phyloP scores from a whole-genome alignment of 2,329 filamentous ascomycete genomes.

The Ascochyta fabae region DNA sequence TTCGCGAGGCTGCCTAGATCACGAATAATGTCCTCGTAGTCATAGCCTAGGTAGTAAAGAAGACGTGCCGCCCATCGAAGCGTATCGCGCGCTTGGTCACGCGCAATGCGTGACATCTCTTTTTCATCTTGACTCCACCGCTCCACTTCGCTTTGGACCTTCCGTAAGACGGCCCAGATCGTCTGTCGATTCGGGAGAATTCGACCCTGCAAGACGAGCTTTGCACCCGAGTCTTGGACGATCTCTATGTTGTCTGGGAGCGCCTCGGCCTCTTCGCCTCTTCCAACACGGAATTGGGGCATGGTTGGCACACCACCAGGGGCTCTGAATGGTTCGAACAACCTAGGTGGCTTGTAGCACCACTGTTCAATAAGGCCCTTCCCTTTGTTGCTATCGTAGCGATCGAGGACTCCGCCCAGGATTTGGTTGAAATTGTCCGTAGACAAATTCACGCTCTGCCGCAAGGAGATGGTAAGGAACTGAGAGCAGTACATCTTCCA shows the following conservation, averaged over 20 bases:
- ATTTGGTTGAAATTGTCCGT: conserved; percentile 58
- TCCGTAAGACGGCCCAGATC: conserved; percentile 41
- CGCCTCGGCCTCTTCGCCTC: conserved; percentile 30
- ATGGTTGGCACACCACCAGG: conserved; percentile 44
- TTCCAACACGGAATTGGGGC: conserved; percentile 35
- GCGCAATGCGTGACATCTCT: conserved; percentile 19
- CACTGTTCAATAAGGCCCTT: conserved; percentile 57
- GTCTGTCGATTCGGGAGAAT: conserved; percentile 43
- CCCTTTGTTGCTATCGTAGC: conserved; percentile 57
- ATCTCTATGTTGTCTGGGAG: conserved; percentile 41
- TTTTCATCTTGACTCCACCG: conserved; percentile 22
- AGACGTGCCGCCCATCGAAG: conserved; percentile 41
- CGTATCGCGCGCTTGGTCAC: conserved; percentile 34
- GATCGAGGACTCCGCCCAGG: conserved; percentile 61
- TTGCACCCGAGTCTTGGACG: conserved; percentile 34
- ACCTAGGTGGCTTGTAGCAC: conserved; percentile 38
- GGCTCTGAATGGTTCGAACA: conserved; percentile 35
- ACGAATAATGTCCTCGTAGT: conserved; percentile 41
- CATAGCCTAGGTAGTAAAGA: conserved; percentile 41
- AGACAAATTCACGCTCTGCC: conserved; percentile 35
- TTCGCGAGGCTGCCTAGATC: conserved; percentile 41
- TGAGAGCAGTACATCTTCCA: conserved; percentile 41
- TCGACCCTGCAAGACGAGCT: conserved; percentile 38
- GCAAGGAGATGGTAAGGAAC: conserved; percentile 38
- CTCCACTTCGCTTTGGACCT: conserved; percentile 42